These are phyloP conservation scores for Yarrowia divulgata DNA, from an alignment of 805 yeast genomes.

Conservation along the genomic window DNA sequence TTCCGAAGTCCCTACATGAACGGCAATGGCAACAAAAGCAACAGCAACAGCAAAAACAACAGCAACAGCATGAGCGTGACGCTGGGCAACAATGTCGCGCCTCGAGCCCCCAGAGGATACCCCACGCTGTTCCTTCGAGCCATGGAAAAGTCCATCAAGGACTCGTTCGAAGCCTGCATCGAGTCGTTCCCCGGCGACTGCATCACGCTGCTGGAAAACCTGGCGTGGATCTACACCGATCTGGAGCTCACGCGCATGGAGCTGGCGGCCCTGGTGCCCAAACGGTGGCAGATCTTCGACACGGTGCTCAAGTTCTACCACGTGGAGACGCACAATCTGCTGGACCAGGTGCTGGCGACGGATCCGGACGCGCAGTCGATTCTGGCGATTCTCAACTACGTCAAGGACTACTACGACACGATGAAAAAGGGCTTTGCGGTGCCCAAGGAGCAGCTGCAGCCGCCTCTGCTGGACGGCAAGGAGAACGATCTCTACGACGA, in stretches of 20 bases:
- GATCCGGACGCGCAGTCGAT: slow-evolving; percentile 84
- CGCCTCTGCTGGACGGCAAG: slow-evolving; percentile 70
- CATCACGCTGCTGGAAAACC: slow-evolving; percentile 68
- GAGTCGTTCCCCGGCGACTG: slow-evolving; percentile 58
- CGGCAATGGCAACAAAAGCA: neutral
- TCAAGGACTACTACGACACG: slow-evolving; percentile 66
- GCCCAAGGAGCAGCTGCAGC: slow-evolving; percentile 58
- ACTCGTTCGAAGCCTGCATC: slow-evolving; percentile 71
- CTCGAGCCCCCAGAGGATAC: slow-evolving; percentile 61
- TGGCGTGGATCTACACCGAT: slow-evolving; percentile 87
- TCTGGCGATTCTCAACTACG: slow-evolving; percentile 76
- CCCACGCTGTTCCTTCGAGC: slow-evolving; percentile 65
- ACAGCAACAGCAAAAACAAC: neutral
- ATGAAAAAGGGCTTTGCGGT: slow-evolving; percentile 61
- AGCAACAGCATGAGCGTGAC: slow-evolving; percentile 8
- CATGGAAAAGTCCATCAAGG: slow-evolving; percentile 65
- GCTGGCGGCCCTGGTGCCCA: slow-evolving; percentile 68
- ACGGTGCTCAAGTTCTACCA: slow-evolving; percentile 72
- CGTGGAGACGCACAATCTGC: slow-evolving; percentile 64
- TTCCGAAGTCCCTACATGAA: neutral
- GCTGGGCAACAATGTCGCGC: slow-evolving; percentile 39
- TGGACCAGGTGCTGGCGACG: slow-evolving; percentile 64
- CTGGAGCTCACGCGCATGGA: slow-evolving; percentile 68
- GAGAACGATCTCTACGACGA: slow-evolving; percentile 79
- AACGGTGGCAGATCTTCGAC: slow-evolving; percentile 73